Evolutionary conservation across 2,329 filamentous ascomycete species (phyloP).

Genomic region (Paraconiothyrium sp.): DNA sequence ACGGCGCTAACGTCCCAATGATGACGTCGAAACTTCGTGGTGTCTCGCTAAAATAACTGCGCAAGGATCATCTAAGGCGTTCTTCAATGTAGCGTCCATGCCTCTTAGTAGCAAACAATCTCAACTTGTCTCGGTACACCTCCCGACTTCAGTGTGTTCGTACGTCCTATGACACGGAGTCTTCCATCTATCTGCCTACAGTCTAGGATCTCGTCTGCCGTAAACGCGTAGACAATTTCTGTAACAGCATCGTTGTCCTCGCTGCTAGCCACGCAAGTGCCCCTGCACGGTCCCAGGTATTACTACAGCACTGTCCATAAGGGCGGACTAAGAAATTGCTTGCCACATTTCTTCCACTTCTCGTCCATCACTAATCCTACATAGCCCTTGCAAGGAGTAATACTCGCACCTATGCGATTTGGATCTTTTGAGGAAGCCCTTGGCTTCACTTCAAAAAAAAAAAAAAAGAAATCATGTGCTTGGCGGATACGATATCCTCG

Average conservation of each 20-base stretch:
- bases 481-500: conserved; percentile 23
- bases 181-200: conserved; percentile 20
- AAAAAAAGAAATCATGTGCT: conserved; percentile 13
- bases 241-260: conserved; percentile 56
- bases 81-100: too few relatives aligned
- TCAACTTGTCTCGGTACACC: too few relatives aligned
- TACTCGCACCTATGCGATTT: conserved; percentile 25
- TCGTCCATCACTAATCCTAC: conserved; percentile 58
- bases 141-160: conserved; percentile 8
- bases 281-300: conserved; percentile 64
- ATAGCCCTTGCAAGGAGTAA: conserved; percentile 19
- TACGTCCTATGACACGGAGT: conserved; percentile 27
- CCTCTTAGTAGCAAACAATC: too few relatives aligned
- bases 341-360: conserved; percentile 61
- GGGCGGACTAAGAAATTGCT: conserved; percentile 7
- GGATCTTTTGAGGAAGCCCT: conserved; percentile 24
- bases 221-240: conserved; percentile 37
- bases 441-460: too few relatives aligned
- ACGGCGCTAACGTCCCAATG: too few relatives aligned
- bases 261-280: conserved; percentile 54
- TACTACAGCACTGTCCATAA: conserved; percentile 63
- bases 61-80: too few relatives aligned
- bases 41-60: too few relatives aligned
- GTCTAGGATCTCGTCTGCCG: conserved; percentile 18
- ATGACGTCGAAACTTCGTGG: too few relatives aligned